A percentile compares a stretch with the other conserved stretches of the same genome.
These are phyloP conservation scores for Plasmodium yoelii DNA, from an alignment of 169 alveolate species.

Conservation along the genomic window DNA sequence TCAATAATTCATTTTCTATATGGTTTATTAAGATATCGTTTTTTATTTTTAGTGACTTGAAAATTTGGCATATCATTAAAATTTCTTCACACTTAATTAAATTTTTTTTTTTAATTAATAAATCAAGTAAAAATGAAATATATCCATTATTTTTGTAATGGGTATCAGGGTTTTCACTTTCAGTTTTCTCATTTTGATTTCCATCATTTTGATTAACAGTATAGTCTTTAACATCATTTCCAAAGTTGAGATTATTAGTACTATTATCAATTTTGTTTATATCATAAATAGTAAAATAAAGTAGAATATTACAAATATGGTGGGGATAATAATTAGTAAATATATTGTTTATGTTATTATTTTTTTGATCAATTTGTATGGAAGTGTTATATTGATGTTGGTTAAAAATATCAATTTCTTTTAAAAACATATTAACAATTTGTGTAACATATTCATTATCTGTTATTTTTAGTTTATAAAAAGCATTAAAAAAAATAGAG, in stretches of 20 bases:
- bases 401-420: constrained; percentile 24
- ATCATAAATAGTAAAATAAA: constrained; percentile 47
- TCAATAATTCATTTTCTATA: constrained; percentile 44
- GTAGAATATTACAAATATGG: constrained; percentile 73
- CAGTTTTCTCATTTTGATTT: neutral
- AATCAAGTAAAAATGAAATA: constrained; percentile 23
- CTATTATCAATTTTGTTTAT: constrained; percentile 10
- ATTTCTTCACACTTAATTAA: constrained; percentile 59
- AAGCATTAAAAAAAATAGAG: constrained; percentile 63
- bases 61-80: constrained; percentile 59
- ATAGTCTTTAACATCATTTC: neutral
- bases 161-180: neutral
- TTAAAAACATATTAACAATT: constrained; percentile 22
- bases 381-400: neutral
- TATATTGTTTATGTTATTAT: neutral
- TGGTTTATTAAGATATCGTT: constrained; percentile 21
- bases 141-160: neutral
- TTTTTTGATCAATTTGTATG: neutral
- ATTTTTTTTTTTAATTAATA: constrained; percentile 54
- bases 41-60: constrained; percentile 62
- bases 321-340: constrained; percentile 33
- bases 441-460: constrained; percentile 18
- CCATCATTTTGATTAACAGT: neutral
- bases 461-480: constrained; percentile 47
- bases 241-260: neutral